These are phyloP conservation scores for Hymenoscyphus fraxineus DNA, from an alignment of 2,329 filamentous ascomycete species.

Conservation along the genomic window DNA sequence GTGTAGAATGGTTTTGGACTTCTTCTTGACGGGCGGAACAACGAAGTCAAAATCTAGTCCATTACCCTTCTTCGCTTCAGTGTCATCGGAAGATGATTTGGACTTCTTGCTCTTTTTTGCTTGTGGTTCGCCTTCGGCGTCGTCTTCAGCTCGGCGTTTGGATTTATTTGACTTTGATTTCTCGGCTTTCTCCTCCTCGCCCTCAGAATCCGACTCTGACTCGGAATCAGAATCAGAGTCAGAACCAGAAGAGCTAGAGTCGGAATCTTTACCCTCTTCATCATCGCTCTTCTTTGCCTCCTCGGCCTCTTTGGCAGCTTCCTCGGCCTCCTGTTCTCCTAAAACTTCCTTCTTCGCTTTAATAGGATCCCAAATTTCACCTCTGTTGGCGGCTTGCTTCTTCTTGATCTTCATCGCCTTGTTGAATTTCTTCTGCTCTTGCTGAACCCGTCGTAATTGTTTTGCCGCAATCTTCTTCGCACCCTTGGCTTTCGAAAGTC, in stretches of 20 bases:
- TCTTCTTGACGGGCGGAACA: not conserved
- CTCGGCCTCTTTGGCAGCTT: slow-evolving; percentile 9
- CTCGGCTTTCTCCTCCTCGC: not conserved
- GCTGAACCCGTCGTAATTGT: slow-evolving; percentile 21
- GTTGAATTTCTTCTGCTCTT: slow-evolving; percentile 30
- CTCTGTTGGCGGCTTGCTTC: slow-evolving; percentile 23
- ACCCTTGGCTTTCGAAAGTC: slow-evolving; percentile 25
- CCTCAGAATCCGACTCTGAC: slow-evolving; percentile 12
- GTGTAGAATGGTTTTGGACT: slow-evolving; percentile 1
- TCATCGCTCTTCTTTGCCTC: slow-evolving; percentile 1
- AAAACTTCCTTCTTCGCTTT: slow-evolving; percentile 26
- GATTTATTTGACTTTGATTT: slow-evolving; percentile 11
- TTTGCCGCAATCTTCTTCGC: slow-evolving; percentile 23
- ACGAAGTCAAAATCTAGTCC: not conserved
- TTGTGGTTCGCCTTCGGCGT: slow-evolving; percentile 11
- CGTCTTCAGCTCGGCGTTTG: slow-evolving; percentile 8
- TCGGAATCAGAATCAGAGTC: slow-evolving; percentile 14
- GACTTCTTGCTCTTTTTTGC: slow-evolving; percentile 8
- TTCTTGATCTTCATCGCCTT: slow-evolving; percentile 28
- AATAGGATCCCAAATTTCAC: slow-evolving; percentile 26
- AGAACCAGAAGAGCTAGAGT: slow-evolving; percentile 10
- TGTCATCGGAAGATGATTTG: not conserved
- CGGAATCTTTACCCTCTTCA: slow-evolving; percentile 10
- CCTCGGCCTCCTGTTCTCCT: slow-evolving; percentile 15
- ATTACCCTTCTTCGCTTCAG: slow-evolving; percentile 8